These are phyloP conservation scores for Crithidia sp. DNA, from an alignment of 208 protist species.

Conservation along the genomic window DNA sequence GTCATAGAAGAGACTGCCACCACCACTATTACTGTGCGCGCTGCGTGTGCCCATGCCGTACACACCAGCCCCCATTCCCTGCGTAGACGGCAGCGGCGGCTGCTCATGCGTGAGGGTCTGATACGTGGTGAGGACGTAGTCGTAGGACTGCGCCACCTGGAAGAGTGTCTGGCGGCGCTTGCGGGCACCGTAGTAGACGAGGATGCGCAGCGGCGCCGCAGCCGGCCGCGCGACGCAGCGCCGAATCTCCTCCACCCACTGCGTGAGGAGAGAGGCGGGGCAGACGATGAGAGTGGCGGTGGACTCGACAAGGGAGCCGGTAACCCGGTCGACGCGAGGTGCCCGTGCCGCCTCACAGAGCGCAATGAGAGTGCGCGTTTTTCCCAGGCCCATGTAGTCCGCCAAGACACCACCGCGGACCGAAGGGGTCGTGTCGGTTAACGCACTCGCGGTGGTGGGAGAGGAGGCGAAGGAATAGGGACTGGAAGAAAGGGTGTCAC, in stretches of 20 bases:
- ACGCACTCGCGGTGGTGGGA: background rate
- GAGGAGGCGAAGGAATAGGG: background rate
- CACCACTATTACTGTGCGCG: background rate
- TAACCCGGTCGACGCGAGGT: conserved; percentile 46
- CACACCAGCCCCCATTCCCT: background rate
- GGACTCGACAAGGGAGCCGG: conserved; percentile 62
- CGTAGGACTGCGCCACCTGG: conserved; percentile 68
- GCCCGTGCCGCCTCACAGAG: conserved; percentile 67
- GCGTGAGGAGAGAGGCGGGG: conserved; percentile 63
- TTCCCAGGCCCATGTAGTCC: conserved; percentile 82
- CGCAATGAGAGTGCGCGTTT: conserved; percentile 73
- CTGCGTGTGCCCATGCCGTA: background rate
- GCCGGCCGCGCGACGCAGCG: conserved; percentile 36
- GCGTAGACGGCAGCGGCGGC: conserved; percentile 4
- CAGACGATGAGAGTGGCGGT: conserved; percentile 80
- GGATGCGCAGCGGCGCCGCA: conserved; percentile 47
- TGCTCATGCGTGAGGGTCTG: conserved; percentile 59
- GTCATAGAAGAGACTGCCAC: background rate
- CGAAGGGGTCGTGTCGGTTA: conserved; percentile 7
- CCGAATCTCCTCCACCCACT: conserved; percentile 77
- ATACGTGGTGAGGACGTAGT: conserved; percentile 86
- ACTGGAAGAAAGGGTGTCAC: background rate
- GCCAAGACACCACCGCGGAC: conserved; percentile 72
- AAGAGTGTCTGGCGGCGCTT: conserved; percentile 50
- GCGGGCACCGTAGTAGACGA: conserved; percentile 74